phyloP scores from a whole-genome alignment of 257 asterid species.

The Nicotiana otophora region DNA sequence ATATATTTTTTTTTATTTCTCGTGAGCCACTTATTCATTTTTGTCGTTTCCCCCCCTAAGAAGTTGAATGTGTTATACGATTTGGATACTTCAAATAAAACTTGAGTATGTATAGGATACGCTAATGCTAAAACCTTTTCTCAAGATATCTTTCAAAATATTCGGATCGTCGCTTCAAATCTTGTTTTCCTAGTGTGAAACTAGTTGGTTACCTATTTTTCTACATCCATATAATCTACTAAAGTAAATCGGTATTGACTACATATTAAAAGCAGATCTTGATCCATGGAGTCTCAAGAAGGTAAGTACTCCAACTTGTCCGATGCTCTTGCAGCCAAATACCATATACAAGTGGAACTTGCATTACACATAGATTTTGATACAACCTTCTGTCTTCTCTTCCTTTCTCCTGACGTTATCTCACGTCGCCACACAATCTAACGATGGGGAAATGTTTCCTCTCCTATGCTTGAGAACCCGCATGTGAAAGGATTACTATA shows the following conservation, averaged over 20 bases:
- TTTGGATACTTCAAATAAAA: neutral
- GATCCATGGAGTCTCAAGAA: neutral
- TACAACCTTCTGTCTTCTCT: too few relatives aligned
- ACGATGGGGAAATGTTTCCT: too few relatives aligned
- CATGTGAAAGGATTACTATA: too few relatives aligned
- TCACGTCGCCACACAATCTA: too few relatives aligned
- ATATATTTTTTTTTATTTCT: neutral
- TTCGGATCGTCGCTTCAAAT: neutral
- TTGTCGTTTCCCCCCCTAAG: neutral
- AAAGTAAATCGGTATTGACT: neutral
- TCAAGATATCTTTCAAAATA: too few relatives aligned
- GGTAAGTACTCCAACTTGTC: neutral
- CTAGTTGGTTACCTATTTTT: neutral
- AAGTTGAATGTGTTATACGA: neutral
- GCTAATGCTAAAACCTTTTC: neutral
- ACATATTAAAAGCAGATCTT: neutral
- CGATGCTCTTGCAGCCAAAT: neutral
- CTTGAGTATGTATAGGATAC: neutral
- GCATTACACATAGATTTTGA: neutral
- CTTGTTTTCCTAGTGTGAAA: neutral
- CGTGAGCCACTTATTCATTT: neutral
- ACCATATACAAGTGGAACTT: neutral
- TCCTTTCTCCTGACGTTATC: too few relatives aligned
- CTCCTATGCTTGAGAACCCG: too few relatives aligned
- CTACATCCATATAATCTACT: neutral